Conservation (phyloP, 1,284 basidiomycete genomes). For the Fomitopsis pinicola region DNA sequence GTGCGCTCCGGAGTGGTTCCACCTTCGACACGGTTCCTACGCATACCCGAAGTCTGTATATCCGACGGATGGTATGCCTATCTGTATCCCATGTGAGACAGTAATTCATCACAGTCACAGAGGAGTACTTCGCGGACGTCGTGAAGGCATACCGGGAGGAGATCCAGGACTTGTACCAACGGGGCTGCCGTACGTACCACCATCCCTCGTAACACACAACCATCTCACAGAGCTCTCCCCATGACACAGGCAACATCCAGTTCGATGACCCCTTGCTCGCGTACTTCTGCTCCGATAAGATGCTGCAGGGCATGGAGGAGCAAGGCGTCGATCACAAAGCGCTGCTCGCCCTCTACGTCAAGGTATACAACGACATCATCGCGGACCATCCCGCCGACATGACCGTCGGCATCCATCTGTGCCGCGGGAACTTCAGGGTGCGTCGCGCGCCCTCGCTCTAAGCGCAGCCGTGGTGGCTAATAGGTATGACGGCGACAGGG, state of each 20-base stretch:
- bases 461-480: not conserved
- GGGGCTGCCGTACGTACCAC: conserved; percentile 60
- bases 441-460: not conserved
- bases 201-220: not conserved
- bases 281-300: conserved; percentile 60
- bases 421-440: conserved; percentile 77
- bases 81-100: not conserved
- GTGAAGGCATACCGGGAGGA: conserved; percentile 69
- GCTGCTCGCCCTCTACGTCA: conserved; percentile 66
- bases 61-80: conserved; percentile 46
- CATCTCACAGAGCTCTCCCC: not conserved
- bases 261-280: conserved; percentile 72
- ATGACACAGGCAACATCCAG: conserved; percentile 53
- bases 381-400: conserved; percentile 59
- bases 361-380: conserved; percentile 66
- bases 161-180: conserved; percentile 65
- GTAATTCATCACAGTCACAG: conserved; percentile 24
- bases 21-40: conserved; percentile 63
- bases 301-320: conserved; percentile 60
- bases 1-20: conserved; percentile 75
- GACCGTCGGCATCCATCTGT: conserved; percentile 69
- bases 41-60: conserved; percentile 61
- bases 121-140: conserved; percentile 72
- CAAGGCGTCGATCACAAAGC: conserved; percentile 58
- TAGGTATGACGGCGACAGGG: conserved; percentile 27